A percentile compares a stretch with the other conserved stretches of the same genome.
phyloP scores from a whole-genome alignment of 306 rosid genomes.

The Rosa multiflora region DNA sequence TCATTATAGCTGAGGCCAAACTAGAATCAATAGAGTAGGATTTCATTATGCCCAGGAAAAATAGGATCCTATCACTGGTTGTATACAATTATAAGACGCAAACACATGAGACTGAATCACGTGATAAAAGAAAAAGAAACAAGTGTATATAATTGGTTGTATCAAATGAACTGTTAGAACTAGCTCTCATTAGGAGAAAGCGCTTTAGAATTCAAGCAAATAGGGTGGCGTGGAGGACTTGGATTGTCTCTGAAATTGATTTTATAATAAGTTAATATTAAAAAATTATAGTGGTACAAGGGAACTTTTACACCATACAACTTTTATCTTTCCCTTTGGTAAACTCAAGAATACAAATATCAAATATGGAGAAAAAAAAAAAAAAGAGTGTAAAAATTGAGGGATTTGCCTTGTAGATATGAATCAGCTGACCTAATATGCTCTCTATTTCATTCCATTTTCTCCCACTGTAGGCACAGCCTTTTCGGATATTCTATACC shows the following conservation, averaged over 20 bases:
- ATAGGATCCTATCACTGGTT: not conserved
- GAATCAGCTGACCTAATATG: constrained; percentile 39
- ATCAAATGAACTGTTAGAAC: not conserved
- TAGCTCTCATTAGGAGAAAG: not conserved
- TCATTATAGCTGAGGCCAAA: not conserved
- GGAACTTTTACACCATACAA: constrained; percentile 20
- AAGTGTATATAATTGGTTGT: too few relatives aligned
- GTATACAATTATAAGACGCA: too few relatives aligned
- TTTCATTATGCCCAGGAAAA: not conserved
- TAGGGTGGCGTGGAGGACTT: not conserved
- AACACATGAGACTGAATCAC: not conserved
- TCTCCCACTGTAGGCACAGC: constrained; percentile 3
- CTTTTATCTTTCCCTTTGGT: constrained; percentile 7
- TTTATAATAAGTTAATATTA: constrained; percentile 27
- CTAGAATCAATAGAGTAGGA: not conserved
- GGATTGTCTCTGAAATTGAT: not conserved
- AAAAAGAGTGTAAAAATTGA: constrained; percentile 27
- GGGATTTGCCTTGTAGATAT: constrained; percentile 30
- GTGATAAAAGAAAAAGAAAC: not conserved
- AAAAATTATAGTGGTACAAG: constrained; percentile 31
- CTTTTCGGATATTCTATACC: constrained; percentile 36
- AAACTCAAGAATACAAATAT: constrained; percentile 28
- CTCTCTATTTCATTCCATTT: not conserved
- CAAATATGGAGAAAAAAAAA: constrained; percentile 26
- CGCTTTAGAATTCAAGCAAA: not conserved